Conservation (phyloP, 345 rosid genomes). For the Psidium guajava region DNA sequence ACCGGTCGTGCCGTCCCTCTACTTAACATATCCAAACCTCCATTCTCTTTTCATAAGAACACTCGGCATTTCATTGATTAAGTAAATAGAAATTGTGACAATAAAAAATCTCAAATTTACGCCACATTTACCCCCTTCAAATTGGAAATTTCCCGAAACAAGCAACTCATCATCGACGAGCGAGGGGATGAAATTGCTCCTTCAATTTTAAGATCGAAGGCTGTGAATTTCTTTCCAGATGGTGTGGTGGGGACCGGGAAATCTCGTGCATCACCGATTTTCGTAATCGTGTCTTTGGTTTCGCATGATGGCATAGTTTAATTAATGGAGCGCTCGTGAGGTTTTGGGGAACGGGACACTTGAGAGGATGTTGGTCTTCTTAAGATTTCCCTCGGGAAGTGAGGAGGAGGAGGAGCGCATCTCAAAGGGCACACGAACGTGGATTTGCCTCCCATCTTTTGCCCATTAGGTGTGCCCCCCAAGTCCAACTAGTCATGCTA, state of each 20-base stretch:
- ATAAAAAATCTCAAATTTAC: too few relatives aligned
- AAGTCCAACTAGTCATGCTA: neutral
- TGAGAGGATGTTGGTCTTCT: constrained; percentile 49
- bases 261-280: neutral
- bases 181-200: neutral
- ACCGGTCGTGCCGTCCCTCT: too few relatives aligned
- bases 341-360: constrained; percentile 48
- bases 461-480: neutral
- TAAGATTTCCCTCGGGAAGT: constrained; percentile 24
- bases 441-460: neutral
- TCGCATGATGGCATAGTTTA: neutral
- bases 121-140: too few relatives aligned
- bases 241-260: neutral
- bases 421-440: neutral
- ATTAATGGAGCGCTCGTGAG: constrained; percentile 32
- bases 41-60: too few relatives aligned
- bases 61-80: too few relatives aligned
- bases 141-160: neutral
- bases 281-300: neutral
- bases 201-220: too few relatives aligned
- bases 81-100: neutral
- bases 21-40: neutral
- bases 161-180: neutral
- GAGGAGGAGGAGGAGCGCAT: neutral
- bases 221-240: neutral